phyloP scores from a whole-genome alignment of 768 basidiomycete species.

The Boletus subparvulus region DNA sequence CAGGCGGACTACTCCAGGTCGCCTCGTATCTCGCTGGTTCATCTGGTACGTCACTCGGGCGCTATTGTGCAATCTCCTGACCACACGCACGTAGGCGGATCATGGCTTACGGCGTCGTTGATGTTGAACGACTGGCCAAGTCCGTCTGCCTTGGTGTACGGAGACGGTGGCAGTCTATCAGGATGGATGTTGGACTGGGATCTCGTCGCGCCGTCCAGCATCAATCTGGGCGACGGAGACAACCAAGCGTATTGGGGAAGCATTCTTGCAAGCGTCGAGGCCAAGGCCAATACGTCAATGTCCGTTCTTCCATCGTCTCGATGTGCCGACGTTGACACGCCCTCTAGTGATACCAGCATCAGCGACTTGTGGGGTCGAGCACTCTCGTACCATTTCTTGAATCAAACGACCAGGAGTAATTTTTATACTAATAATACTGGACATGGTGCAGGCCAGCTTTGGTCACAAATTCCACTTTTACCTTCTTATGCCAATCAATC shows the following conservation, averaged over 20 bases:
- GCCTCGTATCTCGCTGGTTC: constrained; percentile 66
- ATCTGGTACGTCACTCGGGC: constrained; percentile 46
- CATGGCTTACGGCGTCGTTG: constrained; percentile 67
- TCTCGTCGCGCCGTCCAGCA: constrained; percentile 54
- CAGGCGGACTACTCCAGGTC: constrained; percentile 71
- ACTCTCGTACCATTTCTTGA: constrained; percentile 73
- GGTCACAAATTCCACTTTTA: constrained; percentile 55
- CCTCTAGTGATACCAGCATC: constrained; percentile 56
- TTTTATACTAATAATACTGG: constrained; percentile 58
- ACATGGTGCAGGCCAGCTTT: constrained; percentile 74
- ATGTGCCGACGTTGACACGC: not conserved
- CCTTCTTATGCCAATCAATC: constrained; percentile 48
- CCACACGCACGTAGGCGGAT: constrained; percentile 46
- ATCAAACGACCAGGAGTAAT: constrained; percentile 55
- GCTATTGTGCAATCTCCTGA: not conserved
- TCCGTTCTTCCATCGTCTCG: constrained; percentile 29
- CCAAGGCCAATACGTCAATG: constrained; percentile 57
- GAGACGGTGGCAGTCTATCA: constrained; percentile 43
- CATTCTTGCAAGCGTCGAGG: constrained; percentile 51
- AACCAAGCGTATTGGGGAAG: constrained; percentile 57
- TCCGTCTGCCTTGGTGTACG: constrained; percentile 57
- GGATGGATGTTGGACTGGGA: constrained; percentile 61
- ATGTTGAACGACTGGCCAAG: constrained; percentile 63
- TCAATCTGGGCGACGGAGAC: constrained; percentile 41
- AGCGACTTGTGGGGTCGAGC: constrained; percentile 64